Conservation (phyloP, 768 basidiomycete species). For the Termitomyces sp. region DNA sequence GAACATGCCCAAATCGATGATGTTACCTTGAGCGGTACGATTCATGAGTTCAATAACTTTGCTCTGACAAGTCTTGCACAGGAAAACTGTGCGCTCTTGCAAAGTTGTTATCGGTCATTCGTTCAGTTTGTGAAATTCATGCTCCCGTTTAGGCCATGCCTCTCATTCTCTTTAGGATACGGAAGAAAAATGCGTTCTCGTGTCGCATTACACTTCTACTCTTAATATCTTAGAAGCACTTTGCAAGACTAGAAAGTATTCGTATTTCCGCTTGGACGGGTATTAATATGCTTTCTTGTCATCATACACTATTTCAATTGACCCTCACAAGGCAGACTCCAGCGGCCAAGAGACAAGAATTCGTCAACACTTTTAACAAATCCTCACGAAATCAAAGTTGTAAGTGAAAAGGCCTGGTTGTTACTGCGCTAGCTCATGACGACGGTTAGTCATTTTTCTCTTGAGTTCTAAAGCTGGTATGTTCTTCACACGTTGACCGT, state of each 20-base stretch:
- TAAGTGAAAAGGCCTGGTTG: conserved; percentile 27
- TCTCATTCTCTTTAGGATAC: conserved; percentile 44
- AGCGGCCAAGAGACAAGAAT: conserved; percentile 72
- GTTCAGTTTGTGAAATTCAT: conserved; percentile 36
- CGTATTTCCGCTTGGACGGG: conserved; percentile 87
- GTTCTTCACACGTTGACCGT: neutral
- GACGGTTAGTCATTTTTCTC: conserved; percentile 79
- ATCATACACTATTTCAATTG: neutral
- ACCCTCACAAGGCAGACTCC: conserved; percentile 58
- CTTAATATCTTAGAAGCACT: conserved; percentile 87
- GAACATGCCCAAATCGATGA: conserved; percentile 59
- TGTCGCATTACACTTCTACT: conserved; percentile 96
- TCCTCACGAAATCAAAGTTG: conserved; percentile 67
- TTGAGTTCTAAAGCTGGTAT: conserved; percentile 86
- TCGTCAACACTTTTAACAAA: conserved; percentile 87
- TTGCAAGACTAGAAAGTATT: conserved; percentile 72
- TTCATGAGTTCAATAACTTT: neutral
- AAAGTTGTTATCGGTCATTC: conserved; percentile 54
- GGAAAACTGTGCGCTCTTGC: conserved; percentile 72
- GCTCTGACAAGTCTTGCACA: conserved; percentile 22
- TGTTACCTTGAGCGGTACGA: conserved; percentile 72
- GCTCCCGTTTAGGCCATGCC: neutral
- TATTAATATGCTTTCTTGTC: conserved; percentile 20
- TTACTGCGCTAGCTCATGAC: neutral
- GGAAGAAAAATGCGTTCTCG: conserved; percentile 91